phyloP scores from a whole-genome alignment of 164 flowering plant genomes.

The Berberis vulgaris region DNA sequence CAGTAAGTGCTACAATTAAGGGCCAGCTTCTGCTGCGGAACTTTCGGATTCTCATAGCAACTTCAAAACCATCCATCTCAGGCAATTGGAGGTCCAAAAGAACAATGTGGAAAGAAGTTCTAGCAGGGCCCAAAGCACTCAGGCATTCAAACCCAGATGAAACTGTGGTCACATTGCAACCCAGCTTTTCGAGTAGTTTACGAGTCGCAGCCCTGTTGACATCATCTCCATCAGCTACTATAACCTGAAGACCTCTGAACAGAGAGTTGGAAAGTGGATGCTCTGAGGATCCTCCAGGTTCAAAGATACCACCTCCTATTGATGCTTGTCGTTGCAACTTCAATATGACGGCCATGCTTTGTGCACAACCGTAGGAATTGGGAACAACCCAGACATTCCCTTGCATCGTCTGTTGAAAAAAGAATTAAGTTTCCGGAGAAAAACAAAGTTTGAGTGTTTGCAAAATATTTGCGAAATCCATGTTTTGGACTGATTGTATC shows the following conservation, averaged over 20 bases:
- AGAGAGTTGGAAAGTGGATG: slow-evolving; percentile 39
- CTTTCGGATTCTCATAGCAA: slow-evolving; percentile 54
- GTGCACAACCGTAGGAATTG: slow-evolving; percentile 44
- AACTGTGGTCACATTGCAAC: slow-evolving; percentile 69
- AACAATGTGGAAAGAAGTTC: slow-evolving; percentile 42
- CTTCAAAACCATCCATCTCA: slow-evolving; percentile 80
- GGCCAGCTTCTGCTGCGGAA: slow-evolving; percentile 62
- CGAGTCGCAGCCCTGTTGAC: slow-evolving; percentile 63
- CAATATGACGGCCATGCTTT: slow-evolving; percentile 60
- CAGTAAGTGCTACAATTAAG: slow-evolving; percentile 53
- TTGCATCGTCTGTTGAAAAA: slow-evolving; percentile 70
- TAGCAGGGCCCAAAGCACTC: slow-evolving; percentile 35
- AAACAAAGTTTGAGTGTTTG: background rate
- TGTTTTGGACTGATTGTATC: background rate
- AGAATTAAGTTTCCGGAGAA: background rate
- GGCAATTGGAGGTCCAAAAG: slow-evolving; percentile 74
- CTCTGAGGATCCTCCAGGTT: slow-evolving; percentile 43
- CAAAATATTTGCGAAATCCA: background rate
- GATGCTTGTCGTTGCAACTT: slow-evolving; percentile 40
- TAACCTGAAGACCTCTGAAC: slow-evolving; percentile 54
- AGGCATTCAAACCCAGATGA: slow-evolving; percentile 82
- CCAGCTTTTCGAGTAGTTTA: slow-evolving; percentile 71
- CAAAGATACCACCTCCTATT: slow-evolving; percentile 30
- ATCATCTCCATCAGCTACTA: slow-evolving; percentile 60
- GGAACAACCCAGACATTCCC: slow-evolving; percentile 75